A percentile compares a stretch with the other conserved stretches of the same genome.
Conservation (phyloP, 495 filamentous ascomycete species). For the Penicilliopsis zonata region DNA sequence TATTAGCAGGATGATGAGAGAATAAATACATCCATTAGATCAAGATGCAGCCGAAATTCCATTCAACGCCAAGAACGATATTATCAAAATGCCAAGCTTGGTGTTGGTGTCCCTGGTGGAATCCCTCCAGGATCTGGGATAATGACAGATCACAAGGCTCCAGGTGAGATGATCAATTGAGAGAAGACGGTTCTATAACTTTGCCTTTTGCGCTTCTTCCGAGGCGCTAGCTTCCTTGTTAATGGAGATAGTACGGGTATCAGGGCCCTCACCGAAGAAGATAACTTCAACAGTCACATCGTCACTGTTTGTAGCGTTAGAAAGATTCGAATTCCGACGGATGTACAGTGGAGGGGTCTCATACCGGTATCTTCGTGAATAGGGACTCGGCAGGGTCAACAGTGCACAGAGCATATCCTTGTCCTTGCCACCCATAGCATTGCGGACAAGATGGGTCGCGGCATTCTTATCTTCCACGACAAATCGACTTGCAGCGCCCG, state of each 20-base stretch:
- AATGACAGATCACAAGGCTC: too few species aligned
- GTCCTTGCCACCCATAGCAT: constrained; percentile 90
- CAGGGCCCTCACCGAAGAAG: constrained; percentile 80
- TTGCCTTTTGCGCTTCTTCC: constrained; percentile 41
- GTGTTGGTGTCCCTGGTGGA: too few species aligned
- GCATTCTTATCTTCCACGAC: constrained; percentile 93
- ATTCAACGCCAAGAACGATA: background rate
- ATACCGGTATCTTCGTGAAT: constrained; percentile 80
- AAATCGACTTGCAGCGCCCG: constrained; percentile 61
- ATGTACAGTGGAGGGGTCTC: constrained; percentile 3
- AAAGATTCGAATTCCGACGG: background rate
- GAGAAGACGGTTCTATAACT: constrained; percentile 28
- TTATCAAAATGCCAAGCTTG: background rate
- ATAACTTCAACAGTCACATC: constrained; percentile 97
- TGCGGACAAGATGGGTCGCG: constrained; percentile 89
- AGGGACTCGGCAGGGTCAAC: constrained; percentile 82
- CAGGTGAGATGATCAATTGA: too few species aligned
- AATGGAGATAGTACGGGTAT: constrained; percentile 62
- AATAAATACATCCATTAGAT: background rate
- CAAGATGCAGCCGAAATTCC: background rate
- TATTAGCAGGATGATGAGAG: background rate
- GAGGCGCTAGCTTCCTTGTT: constrained; percentile 79
- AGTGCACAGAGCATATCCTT: constrained; percentile 90
- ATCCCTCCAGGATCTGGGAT: too few species aligned
- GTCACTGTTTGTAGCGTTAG: constrained; percentile 42